A percentile compares a stretch with the other conserved stretches of the same genome.
These are phyloP conservation scores for Ogataea zsoltii DNA, from an alignment of 805 yeast genomes.

Conservation along the genomic window DNA sequence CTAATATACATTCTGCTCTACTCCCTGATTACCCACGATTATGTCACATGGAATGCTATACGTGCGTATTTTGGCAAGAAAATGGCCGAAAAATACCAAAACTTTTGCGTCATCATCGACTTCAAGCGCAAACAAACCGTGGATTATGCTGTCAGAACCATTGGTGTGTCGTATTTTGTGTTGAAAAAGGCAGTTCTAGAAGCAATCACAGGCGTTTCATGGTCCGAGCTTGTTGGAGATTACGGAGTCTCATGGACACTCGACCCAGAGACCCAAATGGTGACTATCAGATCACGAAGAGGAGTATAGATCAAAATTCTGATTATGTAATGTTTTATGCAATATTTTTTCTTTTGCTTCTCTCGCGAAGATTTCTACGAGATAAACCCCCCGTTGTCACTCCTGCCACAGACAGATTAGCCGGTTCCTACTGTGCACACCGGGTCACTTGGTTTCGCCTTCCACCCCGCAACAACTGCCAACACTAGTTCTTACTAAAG, in stretches of 20 bases:
- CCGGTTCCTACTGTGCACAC: no score
- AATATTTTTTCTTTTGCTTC: background rate
- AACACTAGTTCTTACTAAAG: no score
- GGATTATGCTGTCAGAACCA: slow-evolving; percentile 33
- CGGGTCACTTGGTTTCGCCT: background rate
- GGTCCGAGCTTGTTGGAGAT: slow-evolving; percentile 24
- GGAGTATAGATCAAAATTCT: background rate
- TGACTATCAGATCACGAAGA: slow-evolving; percentile 26
- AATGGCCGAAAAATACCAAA: slow-evolving; percentile 5
- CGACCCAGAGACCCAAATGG: slow-evolving; percentile 29
- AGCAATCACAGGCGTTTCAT: slow-evolving; percentile 32
- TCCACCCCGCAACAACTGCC: background rate
- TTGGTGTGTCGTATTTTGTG: slow-evolving; percentile 43
- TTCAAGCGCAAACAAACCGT: slow-evolving; percentile 41
- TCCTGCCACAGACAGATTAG: no score
- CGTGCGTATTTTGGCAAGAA: slow-evolving; percentile 16
- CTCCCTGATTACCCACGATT: slow-evolving; percentile 36
- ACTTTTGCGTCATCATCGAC: slow-evolving; percentile 38
- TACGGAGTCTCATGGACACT: slow-evolving; percentile 36
- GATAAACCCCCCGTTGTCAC: no score
- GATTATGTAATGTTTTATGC: slow-evolving; percentile 8
- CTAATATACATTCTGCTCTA: slow-evolving; percentile 11
- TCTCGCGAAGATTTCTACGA: no score
- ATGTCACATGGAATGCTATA: slow-evolving; percentile 34
- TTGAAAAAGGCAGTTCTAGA: slow-evolving; percentile 32